These are phyloP conservation scores for Mrakia gelida DNA, from an alignment of 768 basidiomycete species.

Conservation along the genomic window DNA sequence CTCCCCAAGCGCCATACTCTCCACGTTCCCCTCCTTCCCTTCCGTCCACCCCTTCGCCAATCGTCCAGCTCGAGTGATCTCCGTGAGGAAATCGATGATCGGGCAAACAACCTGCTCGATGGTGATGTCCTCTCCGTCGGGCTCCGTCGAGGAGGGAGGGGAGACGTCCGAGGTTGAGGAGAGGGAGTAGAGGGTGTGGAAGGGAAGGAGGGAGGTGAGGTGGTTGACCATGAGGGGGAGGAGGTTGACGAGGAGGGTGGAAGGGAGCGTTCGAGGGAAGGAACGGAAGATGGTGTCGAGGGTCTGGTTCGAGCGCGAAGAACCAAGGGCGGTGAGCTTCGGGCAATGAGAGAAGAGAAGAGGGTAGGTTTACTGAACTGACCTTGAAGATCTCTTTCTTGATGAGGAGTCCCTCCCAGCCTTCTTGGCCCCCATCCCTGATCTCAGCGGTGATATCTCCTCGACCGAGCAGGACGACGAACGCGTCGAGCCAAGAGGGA, in stretches of 20 bases:
- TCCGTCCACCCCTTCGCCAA: conserved; percentile 64
- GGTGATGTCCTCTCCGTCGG: conserved; percentile 56
- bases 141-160: conserved; percentile 64
- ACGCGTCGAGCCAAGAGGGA: conserved; percentile 87
- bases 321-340: not conserved
- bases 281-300: conserved; percentile 72
- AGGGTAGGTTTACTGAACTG: conserved; percentile 44
- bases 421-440: conserved; percentile 54
- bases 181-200: conserved; percentile 46
- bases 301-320: conserved; percentile 52
- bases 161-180: conserved; percentile 45
- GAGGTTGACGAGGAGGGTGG: conserved; percentile 44
- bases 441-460: conserved; percentile 46
- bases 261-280: conserved; percentile 68
- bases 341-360: not conserved
- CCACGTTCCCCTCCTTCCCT: conserved; percentile 34
- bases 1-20: conserved; percentile 44
- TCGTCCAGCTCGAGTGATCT: conserved; percentile 57
- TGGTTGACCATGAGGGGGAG: conserved; percentile 45
- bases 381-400: conserved; percentile 83
- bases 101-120: conserved; percentile 71
- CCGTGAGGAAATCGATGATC: conserved; percentile 73
- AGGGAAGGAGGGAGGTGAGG: conserved; percentile 57
- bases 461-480: conserved; percentile 61
- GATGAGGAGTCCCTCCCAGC: conserved; percentile 79